Evolutionary conservation across 306 rosid genomes (phyloP).

Genomic region (Cyamopsis tetragonoloba): DNA sequence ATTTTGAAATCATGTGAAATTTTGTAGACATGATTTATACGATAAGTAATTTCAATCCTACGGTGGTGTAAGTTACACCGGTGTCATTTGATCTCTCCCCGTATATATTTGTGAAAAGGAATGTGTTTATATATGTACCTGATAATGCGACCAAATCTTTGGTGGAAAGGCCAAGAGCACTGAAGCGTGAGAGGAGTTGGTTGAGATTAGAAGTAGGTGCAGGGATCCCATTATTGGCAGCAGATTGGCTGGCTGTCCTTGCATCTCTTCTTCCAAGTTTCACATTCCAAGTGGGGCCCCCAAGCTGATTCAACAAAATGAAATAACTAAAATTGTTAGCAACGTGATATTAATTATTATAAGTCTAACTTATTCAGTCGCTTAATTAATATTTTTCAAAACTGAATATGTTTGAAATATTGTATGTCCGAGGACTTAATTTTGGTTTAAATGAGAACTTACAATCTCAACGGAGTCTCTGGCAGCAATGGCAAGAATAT

Average conservation of each 20-base stretch:
- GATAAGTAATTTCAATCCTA: no score
- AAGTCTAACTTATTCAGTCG: background rate
- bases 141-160: slow-evolving; percentile 74
- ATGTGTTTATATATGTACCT: slow-evolving; percentile 33
- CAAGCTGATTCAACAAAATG: slow-evolving; percentile 44
- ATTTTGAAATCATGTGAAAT: no score
- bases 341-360: no score
- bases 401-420: no score
- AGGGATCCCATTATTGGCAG: slow-evolving; percentile 74
- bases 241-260: slow-evolving; percentile 56
- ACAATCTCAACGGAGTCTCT: slow-evolving; percentile 68
- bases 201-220: slow-evolving; percentile 57
- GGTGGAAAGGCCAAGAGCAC: slow-evolving; percentile 67
- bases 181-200: slow-evolving; percentile 61
- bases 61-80: no score
- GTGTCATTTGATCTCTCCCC: no score
- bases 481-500: slow-evolving; percentile 67
- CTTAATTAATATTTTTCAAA: background rate
- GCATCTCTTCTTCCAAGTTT: slow-evolving; percentile 91
- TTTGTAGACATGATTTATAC: no score
- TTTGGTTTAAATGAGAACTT: background rate
- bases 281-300: slow-evolving; percentile 78
- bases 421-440: no score
- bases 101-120: no score
- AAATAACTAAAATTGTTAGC: no score